Percentiles rank a stretch among this genome's conserved stretches.
phyloP scores from a whole-genome alignment of 176 grass and related monocot species.

The Aegilops umbellulata region DNA sequence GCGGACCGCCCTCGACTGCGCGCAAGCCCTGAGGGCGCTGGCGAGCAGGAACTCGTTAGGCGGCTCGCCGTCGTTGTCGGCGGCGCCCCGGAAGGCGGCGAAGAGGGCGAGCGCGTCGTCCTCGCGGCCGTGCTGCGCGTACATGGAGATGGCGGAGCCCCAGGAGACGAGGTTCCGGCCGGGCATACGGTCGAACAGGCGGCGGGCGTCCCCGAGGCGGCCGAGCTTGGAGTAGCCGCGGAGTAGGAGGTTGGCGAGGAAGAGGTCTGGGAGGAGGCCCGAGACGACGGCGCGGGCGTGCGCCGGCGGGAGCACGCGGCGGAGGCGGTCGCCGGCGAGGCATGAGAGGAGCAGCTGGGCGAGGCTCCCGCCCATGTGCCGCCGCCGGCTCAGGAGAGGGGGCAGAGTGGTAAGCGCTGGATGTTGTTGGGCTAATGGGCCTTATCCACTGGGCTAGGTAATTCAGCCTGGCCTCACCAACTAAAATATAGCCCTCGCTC shows the following conservation, averaged over 20 bases:
- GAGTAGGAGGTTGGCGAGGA: constrained; percentile 55
- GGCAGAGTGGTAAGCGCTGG: not conserved
- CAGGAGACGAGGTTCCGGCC: constrained; percentile 62
- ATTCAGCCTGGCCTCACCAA: not conserved
- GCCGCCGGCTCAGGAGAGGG: not conserved
- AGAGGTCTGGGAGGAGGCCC: not conserved
- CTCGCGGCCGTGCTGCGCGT: constrained; percentile 32
- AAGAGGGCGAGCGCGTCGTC: constrained; percentile 41
- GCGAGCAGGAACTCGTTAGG: constrained; percentile 74
- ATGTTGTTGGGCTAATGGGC: not conserved
- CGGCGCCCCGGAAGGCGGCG: constrained; percentile 17
- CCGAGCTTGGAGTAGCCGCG: constrained; percentile 52
- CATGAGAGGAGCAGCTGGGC: constrained; percentile 44
- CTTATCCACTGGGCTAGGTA: not conserved
- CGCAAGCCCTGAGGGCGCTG: constrained; percentile 56
- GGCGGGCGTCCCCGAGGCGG: constrained; percentile 25
- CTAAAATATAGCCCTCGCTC: too few relatives aligned
- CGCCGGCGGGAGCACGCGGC: constrained; percentile 27
- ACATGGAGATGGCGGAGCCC: constrained; percentile 77
- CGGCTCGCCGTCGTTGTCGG: not conserved
- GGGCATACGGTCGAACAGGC: constrained; percentile 57
- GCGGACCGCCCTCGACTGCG: constrained; percentile 22
- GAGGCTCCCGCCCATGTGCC: not conserved
- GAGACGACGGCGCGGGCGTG: constrained; percentile 43
- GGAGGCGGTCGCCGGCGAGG: constrained; percentile 43